Conservation (phyloP, 2,329 filamentous ascomycete genomes). For the Fusarium setosum region DNA sequence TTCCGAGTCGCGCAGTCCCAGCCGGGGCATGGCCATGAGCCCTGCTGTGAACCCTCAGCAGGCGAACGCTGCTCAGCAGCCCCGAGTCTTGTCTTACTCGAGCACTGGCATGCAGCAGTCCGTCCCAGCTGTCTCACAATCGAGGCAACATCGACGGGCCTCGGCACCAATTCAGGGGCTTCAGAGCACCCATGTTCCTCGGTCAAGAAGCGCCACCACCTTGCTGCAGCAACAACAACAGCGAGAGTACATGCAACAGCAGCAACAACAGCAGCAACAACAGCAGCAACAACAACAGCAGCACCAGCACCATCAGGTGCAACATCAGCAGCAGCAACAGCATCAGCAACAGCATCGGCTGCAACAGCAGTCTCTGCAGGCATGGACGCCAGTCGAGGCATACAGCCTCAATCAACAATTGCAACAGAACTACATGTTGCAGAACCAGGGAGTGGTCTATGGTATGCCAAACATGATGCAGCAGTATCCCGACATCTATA, state of each 20-base stretch:
- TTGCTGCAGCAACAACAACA: slow-evolving; percentile 29
- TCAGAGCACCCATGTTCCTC: slow-evolving; percentile 11
- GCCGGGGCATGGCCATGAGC: slow-evolving; percentile 13
- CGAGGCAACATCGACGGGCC: slow-evolving; percentile 30
- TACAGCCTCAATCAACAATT: slow-evolving; percentile 33
- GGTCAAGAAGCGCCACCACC: slow-evolving; percentile 26
- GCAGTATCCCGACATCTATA: slow-evolving; percentile 34
- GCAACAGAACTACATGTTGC: slow-evolving; percentile 35
- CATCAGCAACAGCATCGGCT: slow-evolving; percentile 27
- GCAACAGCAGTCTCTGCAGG: slow-evolving; percentile 24
- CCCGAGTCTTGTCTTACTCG: slow-evolving; percentile 27
- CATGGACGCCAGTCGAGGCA: slow-evolving; percentile 32
- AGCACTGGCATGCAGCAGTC: slow-evolving; percentile 29
- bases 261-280: slow-evolving; percentile 20
- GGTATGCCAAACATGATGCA: slow-evolving; percentile 32
- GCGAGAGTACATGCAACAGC: background rate
- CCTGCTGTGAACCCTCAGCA: slow-evolving; percentile 18
- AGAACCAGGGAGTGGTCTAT: slow-evolving; percentile 32
- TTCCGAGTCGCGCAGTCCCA: slow-evolving; percentile 27
- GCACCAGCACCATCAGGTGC: slow-evolving; percentile 13
- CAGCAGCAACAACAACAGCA: slow-evolving; percentile 8
- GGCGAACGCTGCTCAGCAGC: slow-evolving; percentile 12
- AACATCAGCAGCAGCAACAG: slow-evolving; percentile 23
- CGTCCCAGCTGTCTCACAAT: slow-evolving; percentile 6
- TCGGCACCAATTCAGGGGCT: slow-evolving; percentile 32